Evolutionary conservation across 2,329 filamentous ascomycete genomes (phyloP).

Genomic region (Lachnellula hyalina): DNA sequence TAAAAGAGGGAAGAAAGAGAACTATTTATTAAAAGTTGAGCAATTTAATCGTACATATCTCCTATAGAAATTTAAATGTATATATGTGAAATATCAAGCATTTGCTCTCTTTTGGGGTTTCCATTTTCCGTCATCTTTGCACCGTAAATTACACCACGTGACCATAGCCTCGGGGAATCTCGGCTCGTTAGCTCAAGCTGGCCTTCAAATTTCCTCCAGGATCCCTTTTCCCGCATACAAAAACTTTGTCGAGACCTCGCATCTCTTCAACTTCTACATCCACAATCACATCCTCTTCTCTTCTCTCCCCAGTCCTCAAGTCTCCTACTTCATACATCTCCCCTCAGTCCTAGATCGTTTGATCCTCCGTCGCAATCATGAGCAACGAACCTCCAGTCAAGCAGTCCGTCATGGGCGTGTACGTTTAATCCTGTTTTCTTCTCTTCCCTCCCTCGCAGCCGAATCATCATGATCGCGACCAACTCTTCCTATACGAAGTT

Average conservation of each 20-base stretch:
- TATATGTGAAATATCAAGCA: no score
- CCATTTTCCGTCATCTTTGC: no score
- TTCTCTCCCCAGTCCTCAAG: constrained; percentile 11
- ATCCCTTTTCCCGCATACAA: constrained; percentile 20
- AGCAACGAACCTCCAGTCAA: constrained; percentile 50
- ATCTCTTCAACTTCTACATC: constrained; percentile 12
- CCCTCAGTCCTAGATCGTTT: constrained; percentile 51
- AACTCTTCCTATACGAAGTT: constrained; percentile 14
- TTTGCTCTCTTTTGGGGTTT: no score
- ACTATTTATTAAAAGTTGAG: no score
- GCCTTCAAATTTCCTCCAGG: constrained; percentile 7
- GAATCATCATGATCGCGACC: constrained; percentile 11
- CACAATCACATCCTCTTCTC: constrained; percentile 14
- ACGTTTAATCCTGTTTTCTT: constrained; percentile 36
- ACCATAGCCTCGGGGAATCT: not conserved
- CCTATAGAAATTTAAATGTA: no score
- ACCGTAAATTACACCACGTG: no score
- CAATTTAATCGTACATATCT: no score
- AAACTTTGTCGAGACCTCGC: constrained; percentile 13
- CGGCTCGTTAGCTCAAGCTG: not conserved
- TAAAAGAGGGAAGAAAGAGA: no score
- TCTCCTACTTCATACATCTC: constrained; percentile 42
- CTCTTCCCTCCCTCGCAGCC: constrained; percentile 23
- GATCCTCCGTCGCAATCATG: constrained; percentile 27
- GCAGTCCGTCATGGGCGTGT: constrained; percentile 62